Evolutionary conservation across 139 green algal species (phyloP), one percentile per base, ranked within the genome.

Genomic region (Diplosphaera chodatii): DNA sequence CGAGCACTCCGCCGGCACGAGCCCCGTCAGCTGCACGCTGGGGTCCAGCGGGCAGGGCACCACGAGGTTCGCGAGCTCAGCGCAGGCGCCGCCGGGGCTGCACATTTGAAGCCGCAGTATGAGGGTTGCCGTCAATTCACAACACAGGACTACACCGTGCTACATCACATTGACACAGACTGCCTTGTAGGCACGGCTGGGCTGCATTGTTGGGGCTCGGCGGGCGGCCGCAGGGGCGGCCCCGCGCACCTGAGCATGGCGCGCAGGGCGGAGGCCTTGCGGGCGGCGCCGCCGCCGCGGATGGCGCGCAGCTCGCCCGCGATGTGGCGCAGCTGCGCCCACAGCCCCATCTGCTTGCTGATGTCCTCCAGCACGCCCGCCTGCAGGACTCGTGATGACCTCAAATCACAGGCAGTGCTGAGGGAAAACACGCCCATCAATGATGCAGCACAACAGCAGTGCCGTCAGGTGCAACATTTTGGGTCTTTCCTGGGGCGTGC

Each of bases 1-100:
- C 5, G 67, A 76, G 74, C 88, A 98, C 62, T 96, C 84, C 23
- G 79, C 63, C 6, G 88, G 79, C 5, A 92, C 68, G 23, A 97
- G 70, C 21, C 86, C 89, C 28, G 77, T 71, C 55, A 97, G 78
- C 41, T 88, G 72, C 1, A 94, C 71, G 6, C 32, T 55, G 5
- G 91, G 91, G 69, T 96, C 83, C 48, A 96, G 75, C 8, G 94
- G 92, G 69, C 93, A 75, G 28, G 91, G 85, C 76, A 97, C 67
- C 22, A 66, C 40, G 74, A 86, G 33, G 4, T 66, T 67, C 2
- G 77, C 77, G 72, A 96, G 86, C 75, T 94, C 90, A 2, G 69
- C 80, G 72, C 82, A 90, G 28, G 83, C 67, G 1, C 88, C 86
- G 29, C 68, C 71, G 37, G 64, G 78, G 16, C 64, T 85, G 80